Base-by-base conservation (phyloP, 2,329 filamentous ascomycete genomes). In the Keithomyces neogunnii region DNA sequence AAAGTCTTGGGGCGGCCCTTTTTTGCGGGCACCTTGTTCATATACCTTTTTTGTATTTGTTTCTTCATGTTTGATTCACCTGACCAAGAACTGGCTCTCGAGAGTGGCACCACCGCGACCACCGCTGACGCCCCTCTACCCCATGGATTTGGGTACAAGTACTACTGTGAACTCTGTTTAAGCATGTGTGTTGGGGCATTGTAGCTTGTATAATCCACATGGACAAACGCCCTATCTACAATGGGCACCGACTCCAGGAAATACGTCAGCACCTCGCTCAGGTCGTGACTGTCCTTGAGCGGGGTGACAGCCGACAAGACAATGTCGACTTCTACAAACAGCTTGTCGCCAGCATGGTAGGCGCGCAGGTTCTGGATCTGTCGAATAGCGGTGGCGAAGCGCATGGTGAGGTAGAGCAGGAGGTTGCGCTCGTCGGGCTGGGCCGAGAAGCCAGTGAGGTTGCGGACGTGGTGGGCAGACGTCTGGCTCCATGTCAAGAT, bases 331-430 rank as follows among this genome's bases (percentile, higher is more conserved):
- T 80, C 76, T 30, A 92, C 87, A 56, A 89, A 90, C 52, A 93
- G 76, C 72, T 90, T 91, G 66, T 93, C 89, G 30, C 89, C 89
- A 0, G 85, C 84, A 62, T 95, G 89, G 64, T 93, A 95, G 2
- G 89, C 89, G 58, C 90, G 85, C 51, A 93, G 71, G 33, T 89
- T 89, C 64, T 93, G 89, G 54, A 95, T 93, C 64, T 89, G 85
- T 62, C 82, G 83, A 63, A 96, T 95, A 10, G 87, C 86, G 58
- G 87, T 89, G 45, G 90, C 90, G 64, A 96, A 96, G 26, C 91
- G 86, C 87, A 96, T 95, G 1, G 90, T 93, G 59, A 95, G 78
- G 69, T 96, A 96, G 1, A 96, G 76, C 28, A 96, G 69, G 45
- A 95, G 81, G 63, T 93, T 95, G 32, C 90, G 80, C 71, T 93